Conservation (phyloP, 176 grass and related monocot genomes). For the Oryza australiensis region DNA sequence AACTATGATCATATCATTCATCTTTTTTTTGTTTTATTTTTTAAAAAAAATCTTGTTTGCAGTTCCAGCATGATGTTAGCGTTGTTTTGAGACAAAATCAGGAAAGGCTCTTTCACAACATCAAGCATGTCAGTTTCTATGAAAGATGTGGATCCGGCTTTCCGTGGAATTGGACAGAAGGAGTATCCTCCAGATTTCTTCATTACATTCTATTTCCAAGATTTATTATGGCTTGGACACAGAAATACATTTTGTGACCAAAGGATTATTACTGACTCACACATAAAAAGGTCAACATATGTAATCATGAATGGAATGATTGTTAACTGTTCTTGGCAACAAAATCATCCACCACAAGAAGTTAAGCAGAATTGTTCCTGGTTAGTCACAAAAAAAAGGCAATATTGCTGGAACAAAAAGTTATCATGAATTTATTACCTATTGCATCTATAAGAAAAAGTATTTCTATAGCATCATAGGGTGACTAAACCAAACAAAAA, state of each 20-base stretch:
- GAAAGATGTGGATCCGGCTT: slow-evolving; percentile 85
- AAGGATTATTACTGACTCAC: background rate
- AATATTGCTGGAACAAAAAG: background rate
- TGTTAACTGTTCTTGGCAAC: background rate
- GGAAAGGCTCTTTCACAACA: slow-evolving; percentile 39
- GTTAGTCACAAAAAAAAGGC: background rate
- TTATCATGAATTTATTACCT: background rate
- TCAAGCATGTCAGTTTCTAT: slow-evolving; percentile 69
- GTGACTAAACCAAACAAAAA: background rate
- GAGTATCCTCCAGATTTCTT: slow-evolving; percentile 67
- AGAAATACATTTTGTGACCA: background rate
- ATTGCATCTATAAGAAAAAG: background rate
- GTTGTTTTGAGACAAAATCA: slow-evolving; percentile 52
- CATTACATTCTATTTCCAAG: background rate
- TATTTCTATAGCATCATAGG: background rate
- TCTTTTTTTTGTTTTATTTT: slow-evolving; percentile 12
- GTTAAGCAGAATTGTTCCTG: background rate
- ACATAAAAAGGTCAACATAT: background rate
- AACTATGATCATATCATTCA: background rate
- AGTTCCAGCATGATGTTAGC: slow-evolving; percentile 42
- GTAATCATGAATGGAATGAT: slow-evolving; percentile 29
- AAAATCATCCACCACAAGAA: background rate
- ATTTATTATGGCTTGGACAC: slow-evolving; percentile 7
- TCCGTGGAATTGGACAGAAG: slow-evolving; percentile 76
- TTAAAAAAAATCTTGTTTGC: slow-evolving; percentile 17